Evolutionary conservation across 169 alveolate species (phyloP), one percentile per base, ranked within the genome.

Genomic region (Eimeria nieschulzi): DNA sequence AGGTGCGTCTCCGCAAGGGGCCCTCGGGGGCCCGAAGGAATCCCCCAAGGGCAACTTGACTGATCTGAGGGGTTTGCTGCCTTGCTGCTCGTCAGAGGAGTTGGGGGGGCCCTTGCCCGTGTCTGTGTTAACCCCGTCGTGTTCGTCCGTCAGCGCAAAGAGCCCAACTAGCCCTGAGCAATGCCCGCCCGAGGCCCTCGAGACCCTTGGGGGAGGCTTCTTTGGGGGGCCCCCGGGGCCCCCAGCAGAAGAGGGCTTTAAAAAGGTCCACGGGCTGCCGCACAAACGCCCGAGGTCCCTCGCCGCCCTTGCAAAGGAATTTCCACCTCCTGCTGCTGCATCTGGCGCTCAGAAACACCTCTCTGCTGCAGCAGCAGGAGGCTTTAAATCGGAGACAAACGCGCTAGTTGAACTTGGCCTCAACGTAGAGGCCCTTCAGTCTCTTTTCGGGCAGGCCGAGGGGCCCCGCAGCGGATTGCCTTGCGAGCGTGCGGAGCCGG

Each of bases 101-200:
- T 10, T 75, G 66, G 39, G 68, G 39, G 84, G 84, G 46, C 84
- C 84, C 66, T 75, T 66, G 17, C 66, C 84, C 15, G 25, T 66
- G 19, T 75, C 68, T 5, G 25, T 39, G 6, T 17, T 75, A 10
- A 75, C 84, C 6, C 66, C 84, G 6, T 75, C 84, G 17, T 75
- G 84, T n/a, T 75, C 84, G 15, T 75, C 84, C 12, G 84, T 75
- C 21, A 75, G 84, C 19, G 84, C 84, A 12, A 75, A 53, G 66
- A 75, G 84, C 68, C 84, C 84, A 75, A 66, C 84, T n/a, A 75
- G 84, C 46, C 84, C 84, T 13, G 66, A 75, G 9, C 84, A 75
- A 39, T 75, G 84, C 68, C 53, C 84, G 5, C 84, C 68, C 25
- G 84, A 75, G 26, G 83, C 82, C 55, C 55, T 86, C 63, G 55